Evolutionary conservation across 1,284 basidiomycete species (phyloP).

Genomic region (Microbotryum scabiosae): DNA sequence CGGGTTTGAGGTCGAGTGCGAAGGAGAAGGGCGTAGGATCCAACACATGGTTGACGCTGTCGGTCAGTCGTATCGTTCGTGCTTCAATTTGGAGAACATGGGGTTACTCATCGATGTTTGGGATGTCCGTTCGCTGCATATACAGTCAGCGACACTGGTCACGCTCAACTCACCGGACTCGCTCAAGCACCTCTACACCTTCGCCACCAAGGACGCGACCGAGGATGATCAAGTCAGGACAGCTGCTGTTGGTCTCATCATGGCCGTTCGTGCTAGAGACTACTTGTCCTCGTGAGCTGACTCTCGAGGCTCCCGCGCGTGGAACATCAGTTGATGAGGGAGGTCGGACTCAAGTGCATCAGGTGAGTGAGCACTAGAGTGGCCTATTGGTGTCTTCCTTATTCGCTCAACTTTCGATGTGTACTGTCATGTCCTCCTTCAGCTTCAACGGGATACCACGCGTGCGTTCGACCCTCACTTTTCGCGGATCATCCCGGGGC

Average conservation of each 20-base stretch:
- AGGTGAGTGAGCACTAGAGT: constrained; percentile 62
- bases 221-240: constrained; percentile 47
- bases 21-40: constrained; percentile 52
- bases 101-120: too few relatives aligned
- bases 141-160: constrained; percentile 48
- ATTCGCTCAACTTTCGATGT: not conserved
- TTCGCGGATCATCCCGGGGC: not conserved
- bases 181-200: constrained; percentile 68
- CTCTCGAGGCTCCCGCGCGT: too few relatives aligned
- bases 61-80: constrained; percentile 47
- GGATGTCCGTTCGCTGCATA: not conserved
- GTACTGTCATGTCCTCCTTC: too few relatives aligned
- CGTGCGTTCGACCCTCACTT: constrained; percentile 8
- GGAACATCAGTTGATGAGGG: constrained; percentile 59
- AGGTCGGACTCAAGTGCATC: constrained; percentile 85
- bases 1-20: constrained; percentile 53
- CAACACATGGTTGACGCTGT: constrained; percentile 72
- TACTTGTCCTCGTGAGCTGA: too few relatives aligned
- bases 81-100: too few relatives aligned
- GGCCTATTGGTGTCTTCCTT: too few relatives aligned
- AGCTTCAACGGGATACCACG: constrained; percentile 32
- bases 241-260: too few relatives aligned
- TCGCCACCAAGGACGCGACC: constrained; percentile 51
- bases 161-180: constrained; percentile 73
- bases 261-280: too few relatives aligned